These are phyloP conservation scores for Hamamelis virginiana DNA, from an alignment of 164 flowering plant species.

Conservation along the genomic window DNA sequence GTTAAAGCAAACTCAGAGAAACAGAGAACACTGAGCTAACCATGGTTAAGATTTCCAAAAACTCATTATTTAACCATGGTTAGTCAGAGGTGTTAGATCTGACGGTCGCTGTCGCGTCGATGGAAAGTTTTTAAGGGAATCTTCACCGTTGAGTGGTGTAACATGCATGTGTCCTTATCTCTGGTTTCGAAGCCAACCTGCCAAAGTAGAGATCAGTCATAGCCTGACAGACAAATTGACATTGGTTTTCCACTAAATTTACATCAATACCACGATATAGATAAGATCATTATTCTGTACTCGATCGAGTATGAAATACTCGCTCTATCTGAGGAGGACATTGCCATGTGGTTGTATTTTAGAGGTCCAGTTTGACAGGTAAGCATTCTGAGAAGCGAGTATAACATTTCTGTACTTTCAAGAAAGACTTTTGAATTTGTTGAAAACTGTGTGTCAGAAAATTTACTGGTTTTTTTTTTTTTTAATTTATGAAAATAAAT, in stretches of 20 bases:
- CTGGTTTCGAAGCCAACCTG: constrained; percentile 24
- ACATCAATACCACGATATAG: constrained; percentile 17
- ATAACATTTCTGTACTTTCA: neutral
- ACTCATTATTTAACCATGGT: constrained; percentile 19
- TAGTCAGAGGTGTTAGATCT: constrained; percentile 8
- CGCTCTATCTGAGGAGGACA: constrained; percentile 13
- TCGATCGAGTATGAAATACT: constrained; percentile 1
- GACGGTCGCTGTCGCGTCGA: constrained; percentile 15
- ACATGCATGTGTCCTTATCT: constrained; percentile 51
- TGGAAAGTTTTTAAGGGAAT: constrained; percentile 20
- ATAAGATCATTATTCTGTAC: constrained; percentile 5
- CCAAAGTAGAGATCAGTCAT: constrained; percentile 19
- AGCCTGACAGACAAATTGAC: constrained; percentile 15
- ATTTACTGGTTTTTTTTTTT: neutral
- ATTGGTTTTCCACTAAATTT: neutral
- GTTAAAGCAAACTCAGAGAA: constrained; percentile 6
- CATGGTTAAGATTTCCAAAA: constrained; percentile 15
- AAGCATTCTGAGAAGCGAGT: neutral
- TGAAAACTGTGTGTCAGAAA: neutral
- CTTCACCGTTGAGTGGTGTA: constrained; percentile 29
- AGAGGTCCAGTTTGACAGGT: too few relatives aligned
- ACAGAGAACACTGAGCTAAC: constrained; percentile 11
- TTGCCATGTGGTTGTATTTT: constrained; percentile 3
- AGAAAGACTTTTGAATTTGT: neutral
- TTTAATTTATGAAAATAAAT: neutral